These are phyloP conservation scores for Lepiota brunneoincarnata DNA, from an alignment of 768 basidiomycete genomes.

Conservation along the genomic window DNA sequence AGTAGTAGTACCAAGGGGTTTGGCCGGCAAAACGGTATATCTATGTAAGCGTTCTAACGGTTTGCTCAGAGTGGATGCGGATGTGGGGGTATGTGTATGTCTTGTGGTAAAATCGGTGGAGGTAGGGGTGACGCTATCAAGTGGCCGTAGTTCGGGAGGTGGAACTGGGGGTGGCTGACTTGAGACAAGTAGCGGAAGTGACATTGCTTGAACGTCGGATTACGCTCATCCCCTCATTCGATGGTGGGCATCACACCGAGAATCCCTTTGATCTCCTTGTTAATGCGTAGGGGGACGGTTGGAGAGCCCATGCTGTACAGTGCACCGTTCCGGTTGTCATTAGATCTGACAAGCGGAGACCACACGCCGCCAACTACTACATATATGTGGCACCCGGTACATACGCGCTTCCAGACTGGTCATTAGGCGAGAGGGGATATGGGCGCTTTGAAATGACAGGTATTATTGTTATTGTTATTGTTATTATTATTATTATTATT, in stretches of 20 bases:
- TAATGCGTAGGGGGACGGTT: neutral
- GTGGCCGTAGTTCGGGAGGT: neutral
- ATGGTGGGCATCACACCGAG: neutral
- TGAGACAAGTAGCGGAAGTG: constrained; percentile 3
- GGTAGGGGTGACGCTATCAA: neutral
- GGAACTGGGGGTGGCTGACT: neutral
- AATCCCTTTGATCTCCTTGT: constrained; percentile 3
- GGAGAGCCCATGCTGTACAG: no score
- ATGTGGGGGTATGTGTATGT: no score
- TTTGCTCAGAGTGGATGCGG: neutral
- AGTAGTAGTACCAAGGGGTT: neutral
- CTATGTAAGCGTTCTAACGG: neutral
- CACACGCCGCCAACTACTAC: neutral
- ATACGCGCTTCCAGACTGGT: neutral
- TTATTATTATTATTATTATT: neutral
- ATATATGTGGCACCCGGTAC: neutral
- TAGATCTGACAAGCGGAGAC: neutral
- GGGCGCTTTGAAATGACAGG: no score
- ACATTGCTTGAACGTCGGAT: constrained; percentile 8
- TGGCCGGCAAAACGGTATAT: neutral
- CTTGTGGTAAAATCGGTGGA: no score
- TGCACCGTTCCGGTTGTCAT: neutral
- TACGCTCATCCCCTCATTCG: neutral
- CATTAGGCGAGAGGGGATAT: no score
- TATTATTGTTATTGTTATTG: neutral